Conservation (phyloP, 495 filamentous ascomycete species). For the Polyplosphaeria fusca region DNA sequence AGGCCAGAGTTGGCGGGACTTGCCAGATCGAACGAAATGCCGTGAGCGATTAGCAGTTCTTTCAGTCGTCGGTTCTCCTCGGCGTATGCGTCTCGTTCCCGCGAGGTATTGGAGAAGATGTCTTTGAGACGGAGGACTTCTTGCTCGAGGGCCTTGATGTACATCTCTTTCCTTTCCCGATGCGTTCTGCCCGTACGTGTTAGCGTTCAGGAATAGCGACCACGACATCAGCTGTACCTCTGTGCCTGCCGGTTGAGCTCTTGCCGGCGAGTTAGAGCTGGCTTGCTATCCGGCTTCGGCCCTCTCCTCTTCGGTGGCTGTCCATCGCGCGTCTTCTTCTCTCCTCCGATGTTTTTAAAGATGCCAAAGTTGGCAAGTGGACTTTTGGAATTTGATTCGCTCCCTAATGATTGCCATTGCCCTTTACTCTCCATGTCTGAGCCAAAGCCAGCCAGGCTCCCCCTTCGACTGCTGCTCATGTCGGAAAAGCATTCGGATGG, state of each 20-base stretch:
- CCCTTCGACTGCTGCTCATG: constrained; percentile 26
- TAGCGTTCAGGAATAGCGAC: not conserved
- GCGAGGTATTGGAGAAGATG: constrained; percentile 57
- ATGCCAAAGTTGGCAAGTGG: constrained; percentile 57
- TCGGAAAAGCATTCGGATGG: constrained; percentile 30
- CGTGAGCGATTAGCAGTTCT: constrained; percentile 68
- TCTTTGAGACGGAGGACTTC: constrained; percentile 74
- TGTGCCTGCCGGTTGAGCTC: constrained; percentile 96
- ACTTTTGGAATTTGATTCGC: constrained; percentile 46
- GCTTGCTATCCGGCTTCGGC: constrained; percentile 95
- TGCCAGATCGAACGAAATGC: constrained; percentile 54
- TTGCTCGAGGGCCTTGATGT: constrained; percentile 89
- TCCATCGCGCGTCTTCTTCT: constrained; percentile 70
- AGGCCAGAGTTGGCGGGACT: constrained; percentile 29
- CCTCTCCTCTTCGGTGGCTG: constrained; percentile 84
- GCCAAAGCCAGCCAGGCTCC: constrained; percentile 30
- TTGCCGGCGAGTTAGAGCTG: constrained; percentile 86
- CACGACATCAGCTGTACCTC: constrained; percentile 53
- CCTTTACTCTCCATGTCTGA: constrained; percentile 32
- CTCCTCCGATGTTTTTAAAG: constrained; percentile 54
- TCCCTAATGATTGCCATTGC: constrained; percentile 33
- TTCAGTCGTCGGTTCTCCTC: constrained; percentile 79
- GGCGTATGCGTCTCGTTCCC: constrained; percentile 61
- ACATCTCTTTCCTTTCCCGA: constrained; percentile 93
- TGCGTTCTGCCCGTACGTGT: constrained; percentile 63